Base-by-base conservation (phyloP, 768 basidiomycete species). In the Tylopilus sp. region DNA sequence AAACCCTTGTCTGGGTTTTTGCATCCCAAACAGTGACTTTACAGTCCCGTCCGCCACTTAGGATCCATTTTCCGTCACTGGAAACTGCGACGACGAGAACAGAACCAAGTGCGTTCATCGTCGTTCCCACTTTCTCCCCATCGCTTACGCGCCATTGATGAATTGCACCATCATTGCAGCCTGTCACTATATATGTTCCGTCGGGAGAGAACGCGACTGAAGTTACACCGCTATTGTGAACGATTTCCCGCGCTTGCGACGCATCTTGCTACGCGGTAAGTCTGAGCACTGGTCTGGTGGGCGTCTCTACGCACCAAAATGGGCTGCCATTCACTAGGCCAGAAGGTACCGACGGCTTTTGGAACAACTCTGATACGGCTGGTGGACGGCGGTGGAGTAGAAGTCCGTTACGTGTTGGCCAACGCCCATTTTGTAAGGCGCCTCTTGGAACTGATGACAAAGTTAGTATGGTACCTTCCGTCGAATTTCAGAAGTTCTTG, bases 131-230 rank as follows among this genome's bases (percentile, higher is more conserved):
- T 31, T 49, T 56, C 30, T 30, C 26, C n/a, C 59, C 50, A 19
- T 60, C 50, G 34, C 36, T 8, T 1, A 61, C 26, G 26, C 43
- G 37, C 59, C 54, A 61, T 24, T 52, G 54, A 17, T 57, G 59
- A 16, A 60, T 46, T 16, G 50, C 22, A 17, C 58, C 47, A 3
- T 60, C 58, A 21, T 42, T 8, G 50, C 54, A 60, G 11, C 58
- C 59, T 24, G 59, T 38, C 28, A 49, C 50, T 9, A 56, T 22
- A 29, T 49, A 56, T 16, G 38, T 34, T 19, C 59, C 59, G 11
- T 60, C 59, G 6, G 54, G 59, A 11, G 59, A 56, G 34, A 60
- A 61, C 25, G 54, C 38, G 25, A 56, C 50, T 5, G 58, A 52
- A 19, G 56, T 60, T n/a, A 60, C 44, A 3, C 22, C 19, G 9